phyloP scores from a whole-genome alignment of 2,329 filamentous ascomycete genomes.

The Verticillium albo-atrum region DNA sequence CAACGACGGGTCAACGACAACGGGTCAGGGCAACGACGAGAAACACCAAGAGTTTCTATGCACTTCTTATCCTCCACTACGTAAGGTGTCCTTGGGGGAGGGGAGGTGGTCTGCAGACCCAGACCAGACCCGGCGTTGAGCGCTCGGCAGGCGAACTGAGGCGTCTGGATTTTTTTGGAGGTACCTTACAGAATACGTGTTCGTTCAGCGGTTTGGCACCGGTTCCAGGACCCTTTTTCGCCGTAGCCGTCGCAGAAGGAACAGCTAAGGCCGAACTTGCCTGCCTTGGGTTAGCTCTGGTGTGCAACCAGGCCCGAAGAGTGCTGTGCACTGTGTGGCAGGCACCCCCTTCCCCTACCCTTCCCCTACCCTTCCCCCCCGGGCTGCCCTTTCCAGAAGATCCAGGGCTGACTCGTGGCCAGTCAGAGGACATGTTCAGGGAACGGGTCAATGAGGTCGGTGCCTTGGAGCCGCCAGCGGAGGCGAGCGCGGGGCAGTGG shows the following conservation, averaged over 20 bases:
- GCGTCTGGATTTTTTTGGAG: neutral
- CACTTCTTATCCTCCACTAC: slow-evolving; percentile 1
- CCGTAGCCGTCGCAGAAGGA: slow-evolving; percentile 3
- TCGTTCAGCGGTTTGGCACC: slow-evolving; percentile 9
- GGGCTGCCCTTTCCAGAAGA: neutral
- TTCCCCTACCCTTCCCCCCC: neutral
- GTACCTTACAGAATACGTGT: slow-evolving; percentile 10
- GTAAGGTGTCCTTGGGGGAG: neutral
- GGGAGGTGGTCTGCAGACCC: neutral
- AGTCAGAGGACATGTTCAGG: neutral
- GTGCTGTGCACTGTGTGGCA: neutral
- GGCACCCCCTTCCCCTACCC: too few relatives aligned
- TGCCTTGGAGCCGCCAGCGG: neutral
- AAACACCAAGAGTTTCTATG: slow-evolving; percentile 12
- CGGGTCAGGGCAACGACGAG: slow-evolving; percentile 4
- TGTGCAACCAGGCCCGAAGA: neutral
- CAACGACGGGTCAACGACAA: slow-evolving; percentile 7
- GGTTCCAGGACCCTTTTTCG: slow-evolving; percentile 6
- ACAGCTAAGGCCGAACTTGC: slow-evolving; percentile 1
- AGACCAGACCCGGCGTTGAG: neutral
- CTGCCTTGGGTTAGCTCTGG: slow-evolving; percentile 4
- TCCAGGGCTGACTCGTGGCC: neutral
- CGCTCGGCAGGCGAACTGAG: neutral
- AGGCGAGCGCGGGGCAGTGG: neutral
- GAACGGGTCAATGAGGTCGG: neutral